Conservation (phyloP, 2,329 filamentous ascomycete species). For the Aspergillus carbonarius region DNA sequence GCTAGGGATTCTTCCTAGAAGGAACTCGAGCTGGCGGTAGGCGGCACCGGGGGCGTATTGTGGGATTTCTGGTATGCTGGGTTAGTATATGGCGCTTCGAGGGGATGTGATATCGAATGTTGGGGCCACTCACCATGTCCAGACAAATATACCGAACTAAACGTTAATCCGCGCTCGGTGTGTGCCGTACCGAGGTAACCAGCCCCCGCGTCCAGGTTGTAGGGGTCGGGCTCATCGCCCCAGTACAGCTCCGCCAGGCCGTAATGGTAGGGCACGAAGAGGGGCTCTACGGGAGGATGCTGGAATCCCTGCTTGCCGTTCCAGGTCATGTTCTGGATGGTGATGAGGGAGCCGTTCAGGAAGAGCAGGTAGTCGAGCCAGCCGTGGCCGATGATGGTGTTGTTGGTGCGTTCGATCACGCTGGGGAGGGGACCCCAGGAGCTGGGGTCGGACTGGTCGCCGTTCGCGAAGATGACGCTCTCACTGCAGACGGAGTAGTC, state of each 20-base stretch:
- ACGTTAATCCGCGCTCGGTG: constrained; percentile 74
- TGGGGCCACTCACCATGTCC: constrained; percentile 62
- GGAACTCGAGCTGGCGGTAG: constrained; percentile 71
- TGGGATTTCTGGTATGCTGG: constrained; percentile 42
- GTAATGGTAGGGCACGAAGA: constrained; percentile 67
- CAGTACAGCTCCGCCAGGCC: constrained; percentile 29
- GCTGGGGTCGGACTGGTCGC: constrained; percentile 49
- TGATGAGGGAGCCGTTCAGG: constrained; percentile 67
- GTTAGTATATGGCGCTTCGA: too few species aligned
- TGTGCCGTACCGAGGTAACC: constrained; percentile 70
- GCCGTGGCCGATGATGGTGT: constrained; percentile 73
- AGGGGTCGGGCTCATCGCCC: constrained; percentile 44
- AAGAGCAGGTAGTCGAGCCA: constrained; percentile 67
- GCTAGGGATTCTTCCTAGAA: constrained; percentile 64
- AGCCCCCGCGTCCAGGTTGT: constrained; percentile 49
- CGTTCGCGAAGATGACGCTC: constrained; percentile 43
- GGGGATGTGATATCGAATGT: too few species aligned
- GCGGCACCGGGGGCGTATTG: constrained; percentile 68
- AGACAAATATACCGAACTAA: constrained; percentile 60
- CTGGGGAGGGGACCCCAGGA: constrained; percentile 54
- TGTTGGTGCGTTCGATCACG: constrained; percentile 70
- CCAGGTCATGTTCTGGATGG: constrained; percentile 81
- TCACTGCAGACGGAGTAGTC: constrained; percentile 44
- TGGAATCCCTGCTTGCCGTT: constrained; percentile 70
- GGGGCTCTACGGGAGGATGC: constrained; percentile 57